Conservation (phyloP, 2,329 filamentous ascomycete species). For the Stagonosporopsis chrysanthemi region DNA sequence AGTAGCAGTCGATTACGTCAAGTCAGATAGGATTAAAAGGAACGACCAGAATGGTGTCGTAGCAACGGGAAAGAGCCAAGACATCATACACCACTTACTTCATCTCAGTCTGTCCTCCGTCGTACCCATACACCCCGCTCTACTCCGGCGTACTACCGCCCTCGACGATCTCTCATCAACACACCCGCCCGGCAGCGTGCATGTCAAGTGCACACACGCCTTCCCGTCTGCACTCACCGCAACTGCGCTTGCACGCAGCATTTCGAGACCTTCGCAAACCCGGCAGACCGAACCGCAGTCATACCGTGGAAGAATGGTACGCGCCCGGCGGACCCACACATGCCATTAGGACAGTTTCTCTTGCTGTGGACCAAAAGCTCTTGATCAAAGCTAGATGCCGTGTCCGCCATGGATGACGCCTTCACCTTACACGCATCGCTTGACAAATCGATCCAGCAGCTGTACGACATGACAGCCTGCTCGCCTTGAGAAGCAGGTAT, state of each 20-base stretch:
- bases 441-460: neutral
- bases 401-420: neutral
- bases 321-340: neutral
- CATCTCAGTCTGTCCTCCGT: neutral
- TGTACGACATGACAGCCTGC: neutral
- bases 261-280: no score
- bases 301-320: no score
- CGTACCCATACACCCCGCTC: neutral
- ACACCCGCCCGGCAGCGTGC: neutral
- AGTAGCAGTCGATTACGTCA: neutral
- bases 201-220: neutral
- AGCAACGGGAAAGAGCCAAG: neutral
- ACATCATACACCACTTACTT: neutral
- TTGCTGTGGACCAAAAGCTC: neutral
- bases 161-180: neutral
- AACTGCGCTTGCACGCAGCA: no score
- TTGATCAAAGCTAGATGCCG: neutral
- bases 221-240: no score
- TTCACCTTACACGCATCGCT: no score
- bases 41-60: neutral
- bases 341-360: neutral
- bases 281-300: neutral
- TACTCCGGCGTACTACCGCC: neutral
- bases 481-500: neutral
- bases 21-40: neutral